These are phyloP conservation scores for Pleurotus sapidus DNA, from an alignment of 768 basidiomycete genomes.

Conservation along the genomic window DNA sequence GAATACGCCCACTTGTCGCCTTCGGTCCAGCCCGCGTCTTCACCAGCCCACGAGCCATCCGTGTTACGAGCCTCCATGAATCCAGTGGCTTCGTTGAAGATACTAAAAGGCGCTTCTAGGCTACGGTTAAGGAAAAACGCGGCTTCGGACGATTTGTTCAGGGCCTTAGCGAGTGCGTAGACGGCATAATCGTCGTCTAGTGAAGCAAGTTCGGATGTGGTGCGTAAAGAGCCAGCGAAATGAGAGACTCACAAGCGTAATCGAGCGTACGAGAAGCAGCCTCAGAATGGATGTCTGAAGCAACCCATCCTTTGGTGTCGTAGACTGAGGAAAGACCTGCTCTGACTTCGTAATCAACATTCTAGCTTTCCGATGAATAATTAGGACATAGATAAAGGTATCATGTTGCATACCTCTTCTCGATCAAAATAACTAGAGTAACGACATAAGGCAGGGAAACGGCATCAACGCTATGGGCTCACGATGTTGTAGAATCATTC, in stretches of 20 bases:
- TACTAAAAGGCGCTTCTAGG: conserved; percentile 49
- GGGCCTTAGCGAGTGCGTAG: conserved; percentile 52
- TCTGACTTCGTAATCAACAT: conserved; percentile 75
- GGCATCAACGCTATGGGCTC: conserved; percentile 13
- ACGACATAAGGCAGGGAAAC: not conserved
- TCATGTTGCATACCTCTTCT: conserved; percentile 47
- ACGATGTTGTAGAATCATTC: conserved; percentile 50
- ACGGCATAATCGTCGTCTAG: conserved; percentile 77
- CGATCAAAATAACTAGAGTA: conserved; percentile 61
- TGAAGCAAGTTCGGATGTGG: not conserved
- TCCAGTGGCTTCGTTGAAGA: conserved; percentile 67
- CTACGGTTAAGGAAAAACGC: conserved; percentile 53
- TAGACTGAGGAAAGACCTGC: conserved; percentile 76
- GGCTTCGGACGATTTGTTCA: conserved; percentile 46
- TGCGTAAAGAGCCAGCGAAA: not conserved
- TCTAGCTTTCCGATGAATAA: conserved; percentile 27
- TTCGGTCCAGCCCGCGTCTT: conserved; percentile 75
- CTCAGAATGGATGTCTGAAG: conserved; percentile 74
- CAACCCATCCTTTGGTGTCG: conserved; percentile 67
- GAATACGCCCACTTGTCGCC: conserved; percentile 72
- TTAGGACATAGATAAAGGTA: not conserved
- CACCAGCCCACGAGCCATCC: conserved; percentile 69
- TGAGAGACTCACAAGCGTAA: conserved; percentile 62
- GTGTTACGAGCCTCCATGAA: conserved; percentile 80
- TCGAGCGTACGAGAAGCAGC: conserved; percentile 75